Percentiles rank a stretch among this genome's conserved stretches.
phyloP scores from a whole-genome alignment of 2,329 filamentous ascomycete species.

The Elsinoe necatrix region DNA sequence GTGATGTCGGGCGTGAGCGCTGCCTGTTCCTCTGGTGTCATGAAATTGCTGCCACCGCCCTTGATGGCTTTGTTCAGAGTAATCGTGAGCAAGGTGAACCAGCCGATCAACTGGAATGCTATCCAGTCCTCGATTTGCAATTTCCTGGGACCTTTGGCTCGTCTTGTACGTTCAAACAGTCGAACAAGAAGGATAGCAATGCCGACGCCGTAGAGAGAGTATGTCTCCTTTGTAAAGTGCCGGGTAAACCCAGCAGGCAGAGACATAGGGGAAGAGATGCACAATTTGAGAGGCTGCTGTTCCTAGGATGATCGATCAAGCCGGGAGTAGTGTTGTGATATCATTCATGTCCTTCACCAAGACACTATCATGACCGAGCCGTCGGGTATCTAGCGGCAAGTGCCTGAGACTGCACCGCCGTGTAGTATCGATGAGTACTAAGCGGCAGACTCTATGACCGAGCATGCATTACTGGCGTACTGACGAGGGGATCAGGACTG shows the following conservation, averaged over 20 bases:
- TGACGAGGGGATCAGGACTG: neutral
- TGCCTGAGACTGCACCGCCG: no score
- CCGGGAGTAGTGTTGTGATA: no score
- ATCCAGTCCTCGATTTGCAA: conserved; percentile 17
- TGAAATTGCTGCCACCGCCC: conserved; percentile 51
- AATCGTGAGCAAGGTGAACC: conserved; percentile 49
- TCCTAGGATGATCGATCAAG: no score
- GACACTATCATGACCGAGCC: neutral
- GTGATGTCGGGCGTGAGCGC: conserved; percentile 41
- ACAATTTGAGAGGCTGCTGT: neutral
- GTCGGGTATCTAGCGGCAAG: neutral
- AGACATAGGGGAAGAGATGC: conserved; percentile 4
- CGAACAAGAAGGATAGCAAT: conserved; percentile 13
- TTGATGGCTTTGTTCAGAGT: conserved; percentile 47
- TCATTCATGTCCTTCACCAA: no score
- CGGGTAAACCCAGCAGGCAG: neutral
- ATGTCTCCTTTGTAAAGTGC: conserved; percentile 16
- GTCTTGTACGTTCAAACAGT: conserved; percentile 1
- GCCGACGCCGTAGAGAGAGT: conserved; percentile 16
- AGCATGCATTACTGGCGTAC: neutral
- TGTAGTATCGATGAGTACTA: no score
- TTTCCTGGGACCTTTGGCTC: neutral
- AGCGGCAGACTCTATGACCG: neutral
- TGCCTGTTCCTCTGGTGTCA: conserved; percentile 40
- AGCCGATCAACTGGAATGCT: conserved; percentile 20